Base-by-base conservation (phyloP, 306 rosid species). In the Canavalia gladiata region DNA sequence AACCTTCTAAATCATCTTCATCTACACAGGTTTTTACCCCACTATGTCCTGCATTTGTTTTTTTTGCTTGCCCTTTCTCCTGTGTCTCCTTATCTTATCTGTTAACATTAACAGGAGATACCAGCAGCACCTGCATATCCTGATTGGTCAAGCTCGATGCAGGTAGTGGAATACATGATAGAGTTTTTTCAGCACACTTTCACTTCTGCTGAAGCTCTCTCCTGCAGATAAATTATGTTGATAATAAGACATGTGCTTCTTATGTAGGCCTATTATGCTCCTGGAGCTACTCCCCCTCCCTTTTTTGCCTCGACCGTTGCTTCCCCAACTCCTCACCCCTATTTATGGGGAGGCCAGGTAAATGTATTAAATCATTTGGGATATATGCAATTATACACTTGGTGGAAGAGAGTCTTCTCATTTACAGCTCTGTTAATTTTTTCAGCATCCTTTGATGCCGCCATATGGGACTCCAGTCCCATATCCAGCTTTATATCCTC, bases 391-490 rank as follows among this genome's bases (percentile, higher is more conserved):
- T 18, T 62, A 58, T 57, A 67, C 68, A 64, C 7, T 35, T 18
- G 25, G 4, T 64, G 12, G 45, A 4, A 10, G 34, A 34, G 34
- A 70, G 62, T 57, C 43, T 86, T 51, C 60, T 75, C 34, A 76
- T 84, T 71, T 52, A 8, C 28, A 18, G 59, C 74, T 35, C 59
- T 55, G 56, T 63, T 74, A 64, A 79, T 41, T 42, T 79, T 88
- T 87, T 58, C 97, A 96, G 99, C 98, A 93, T 84, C 98, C 89
- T 74, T 71, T 96, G 76, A 96, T 96, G 77, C 90, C 97, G 0
- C 98, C 97, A 6, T 96, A 96, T 81, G 99, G 99, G 68, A 90
- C 98, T 33, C 99, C 98, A 8, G 95, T 96, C 68, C 99, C 97
- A 1, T 96, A 93, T 81, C 93, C 94, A 63, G 97, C 99, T 77